phyloP scores from a whole-genome alignment of 192 early-diverging fungal species.

The Phycomyces blakesleeanus region DNA sequence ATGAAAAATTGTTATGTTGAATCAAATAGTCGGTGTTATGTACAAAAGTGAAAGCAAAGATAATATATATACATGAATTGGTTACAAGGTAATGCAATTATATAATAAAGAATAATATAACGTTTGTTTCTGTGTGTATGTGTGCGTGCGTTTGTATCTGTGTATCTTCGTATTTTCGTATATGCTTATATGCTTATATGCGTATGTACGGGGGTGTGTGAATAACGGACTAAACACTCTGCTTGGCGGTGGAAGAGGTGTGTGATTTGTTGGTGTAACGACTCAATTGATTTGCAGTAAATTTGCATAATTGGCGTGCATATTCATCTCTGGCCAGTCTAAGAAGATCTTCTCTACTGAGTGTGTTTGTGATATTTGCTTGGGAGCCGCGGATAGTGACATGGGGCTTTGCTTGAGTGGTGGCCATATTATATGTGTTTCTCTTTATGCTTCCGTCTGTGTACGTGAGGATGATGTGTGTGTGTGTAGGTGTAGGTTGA shows the following conservation, averaged over 20 bases:
- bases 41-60: no score
- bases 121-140: no score
- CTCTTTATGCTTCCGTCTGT: not conserved
- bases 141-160: no score
- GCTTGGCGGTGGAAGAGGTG: not conserved
- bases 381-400: not conserved
- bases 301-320: conserved; percentile 17
- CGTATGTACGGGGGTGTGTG: no score
- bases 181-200: no score
- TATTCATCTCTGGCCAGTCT: conserved; percentile 27
- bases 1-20: no score
- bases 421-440: conserved; percentile 4
- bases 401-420: not conserved
- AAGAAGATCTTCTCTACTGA: conserved; percentile 18
- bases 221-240: not conserved
- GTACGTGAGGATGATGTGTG: not conserved
- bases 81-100: no score
- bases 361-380: conserved; percentile 2
- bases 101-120: no score
- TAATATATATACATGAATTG: no score
- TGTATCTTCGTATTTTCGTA: no score
- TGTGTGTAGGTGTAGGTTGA: not conserved
- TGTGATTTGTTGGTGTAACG: not conserved
- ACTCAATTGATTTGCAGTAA: conserved; percentile 12
- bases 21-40: no score